Evolutionary conservation across 1,284 basidiomycete genomes (phyloP).

Genomic region (Chalciporus sp.): DNA sequence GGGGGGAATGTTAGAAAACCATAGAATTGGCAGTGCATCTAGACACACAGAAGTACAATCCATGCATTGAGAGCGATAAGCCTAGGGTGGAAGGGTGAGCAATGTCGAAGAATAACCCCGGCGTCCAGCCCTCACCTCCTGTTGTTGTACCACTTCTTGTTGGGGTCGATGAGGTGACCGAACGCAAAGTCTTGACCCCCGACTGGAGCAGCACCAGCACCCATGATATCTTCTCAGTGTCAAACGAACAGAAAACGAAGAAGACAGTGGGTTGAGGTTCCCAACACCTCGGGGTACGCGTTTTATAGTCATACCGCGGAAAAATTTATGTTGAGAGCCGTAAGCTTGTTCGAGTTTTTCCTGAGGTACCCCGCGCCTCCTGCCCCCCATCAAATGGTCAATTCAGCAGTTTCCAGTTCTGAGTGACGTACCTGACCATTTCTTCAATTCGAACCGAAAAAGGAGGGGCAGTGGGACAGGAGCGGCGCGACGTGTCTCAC

Average conservation of each 20-base stretch:
- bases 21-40: neutral
- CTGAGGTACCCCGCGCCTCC: conserved; percentile 43
- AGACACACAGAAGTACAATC: conserved; percentile 64
- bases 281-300: neutral
- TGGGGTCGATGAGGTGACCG: conserved; percentile 62
- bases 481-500: neutral
- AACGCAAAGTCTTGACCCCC: conserved; percentile 40
- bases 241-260: conserved; percentile 25
- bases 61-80: conserved; percentile 65
- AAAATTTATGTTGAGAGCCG: conserved; percentile 1
- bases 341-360: conserved; percentile 39
- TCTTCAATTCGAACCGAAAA: neutral
- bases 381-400: neutral
- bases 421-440: neutral
- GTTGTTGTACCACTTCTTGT: conserved; percentile 73
- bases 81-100: conserved; percentile 36
- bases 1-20: conserved; percentile 2
- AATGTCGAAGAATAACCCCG: neutral
- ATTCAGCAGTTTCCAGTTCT: neutral
- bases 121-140: conserved; percentile 46
- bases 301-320: conserved; percentile 21
- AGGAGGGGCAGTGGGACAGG: neutral
- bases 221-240: conserved; percentile 44
- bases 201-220: conserved; percentile 43
- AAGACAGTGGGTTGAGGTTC: conserved; percentile 8